A percentile compares a stretch with the other conserved stretches of the same genome.
Evolutionary conservation across 495 filamentous ascomycete species (phyloP).

Genomic region (Evansstolkia leycettana): DNA sequence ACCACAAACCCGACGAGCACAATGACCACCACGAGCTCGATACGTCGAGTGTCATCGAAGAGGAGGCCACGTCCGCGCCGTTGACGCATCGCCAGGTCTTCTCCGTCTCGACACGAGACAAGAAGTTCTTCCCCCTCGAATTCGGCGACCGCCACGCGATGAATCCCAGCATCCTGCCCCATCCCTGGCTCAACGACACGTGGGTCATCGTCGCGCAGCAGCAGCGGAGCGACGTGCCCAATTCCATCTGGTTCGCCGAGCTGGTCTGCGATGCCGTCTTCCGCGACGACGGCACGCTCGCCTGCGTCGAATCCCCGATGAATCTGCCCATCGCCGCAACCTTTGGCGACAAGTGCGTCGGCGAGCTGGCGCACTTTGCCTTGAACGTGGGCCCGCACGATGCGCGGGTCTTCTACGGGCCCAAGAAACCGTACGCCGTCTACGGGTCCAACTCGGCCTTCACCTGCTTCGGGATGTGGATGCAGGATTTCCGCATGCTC

Average conservation of each 20-base stretch:
- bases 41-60: too few relatives aligned
- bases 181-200: conserved; percentile 25
- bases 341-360: conserved; percentile 23
- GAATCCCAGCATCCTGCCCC: conserved; percentile 44
- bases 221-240: conserved; percentile 1
- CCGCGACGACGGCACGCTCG: conserved; percentile 16
- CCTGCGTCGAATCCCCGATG: conserved; percentile 22
- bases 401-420: conserved; percentile 40
- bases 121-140: conserved; percentile 28
- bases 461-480: conserved; percentile 41
- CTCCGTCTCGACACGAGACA: conserved; percentile 27
- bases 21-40: neutral
- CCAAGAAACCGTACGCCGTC: conserved; percentile 26
- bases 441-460: conserved; percentile 37
- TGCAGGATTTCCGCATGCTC: conserved; percentile 35
- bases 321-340: conserved; percentile 30
- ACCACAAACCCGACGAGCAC: neutral
- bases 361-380: conserved; percentile 18
- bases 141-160: conserved; percentile 23
- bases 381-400: conserved; percentile 37
- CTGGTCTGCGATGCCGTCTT: conserved; percentile 35
- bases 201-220: conserved; percentile 37
- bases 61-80: neutral
- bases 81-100: conserved; percentile 19
- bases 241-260: conserved; percentile 21